A percentile compares a stretch with the other conserved stretches of the same genome.
These are phyloP conservation scores for Choanephora cucurbitarum DNA, from an alignment of 371 early-diverging fungal genomes.

Conservation along the genomic window DNA sequence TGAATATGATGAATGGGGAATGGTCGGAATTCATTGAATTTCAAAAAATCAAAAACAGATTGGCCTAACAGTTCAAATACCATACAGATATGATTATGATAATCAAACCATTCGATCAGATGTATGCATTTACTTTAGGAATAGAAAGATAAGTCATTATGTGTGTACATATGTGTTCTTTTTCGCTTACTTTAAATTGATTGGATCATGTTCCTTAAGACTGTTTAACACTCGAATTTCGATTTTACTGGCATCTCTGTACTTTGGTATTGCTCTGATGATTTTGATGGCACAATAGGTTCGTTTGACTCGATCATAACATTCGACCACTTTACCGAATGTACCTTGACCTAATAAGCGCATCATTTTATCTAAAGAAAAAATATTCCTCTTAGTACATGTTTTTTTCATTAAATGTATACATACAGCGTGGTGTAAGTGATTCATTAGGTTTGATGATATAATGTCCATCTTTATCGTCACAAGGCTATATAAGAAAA, in stretches of 20 bases:
- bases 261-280: conserved; percentile 92
- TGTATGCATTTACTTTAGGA: conserved; percentile 72
- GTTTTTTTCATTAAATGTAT: background rate
- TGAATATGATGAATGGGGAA: conserved; percentile 87
- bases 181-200: conserved; percentile 54
- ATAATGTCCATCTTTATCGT: conserved; percentile 94
- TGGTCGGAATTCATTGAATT: conserved; percentile 84
- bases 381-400: background rate
- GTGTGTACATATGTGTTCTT: background rate
- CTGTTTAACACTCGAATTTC: conserved; percentile 87
- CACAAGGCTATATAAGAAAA: conserved; percentile 47
- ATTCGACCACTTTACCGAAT: conserved; percentile 95
- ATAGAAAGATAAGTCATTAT: background rate
- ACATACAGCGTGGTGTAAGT: conserved; percentile 74
- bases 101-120: conserved; percentile 79
- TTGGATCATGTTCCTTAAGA: conserved; percentile 78
- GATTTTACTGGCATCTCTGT: conserved; percentile 88
- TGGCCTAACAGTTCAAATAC: conserved; percentile 91
- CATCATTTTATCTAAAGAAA: conserved; percentile 71
- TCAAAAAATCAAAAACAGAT: conserved; percentile 92
- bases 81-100: conserved; percentile 94
- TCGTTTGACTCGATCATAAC: conserved; percentile 68
- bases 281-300: conserved; percentile 79
- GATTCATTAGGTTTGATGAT: conserved; percentile 75
- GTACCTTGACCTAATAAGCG: conserved; percentile 93